Base-by-base conservation (phyloP, 2,329 filamentous ascomycete species). In the Botryosphaeria agaves region DNA sequence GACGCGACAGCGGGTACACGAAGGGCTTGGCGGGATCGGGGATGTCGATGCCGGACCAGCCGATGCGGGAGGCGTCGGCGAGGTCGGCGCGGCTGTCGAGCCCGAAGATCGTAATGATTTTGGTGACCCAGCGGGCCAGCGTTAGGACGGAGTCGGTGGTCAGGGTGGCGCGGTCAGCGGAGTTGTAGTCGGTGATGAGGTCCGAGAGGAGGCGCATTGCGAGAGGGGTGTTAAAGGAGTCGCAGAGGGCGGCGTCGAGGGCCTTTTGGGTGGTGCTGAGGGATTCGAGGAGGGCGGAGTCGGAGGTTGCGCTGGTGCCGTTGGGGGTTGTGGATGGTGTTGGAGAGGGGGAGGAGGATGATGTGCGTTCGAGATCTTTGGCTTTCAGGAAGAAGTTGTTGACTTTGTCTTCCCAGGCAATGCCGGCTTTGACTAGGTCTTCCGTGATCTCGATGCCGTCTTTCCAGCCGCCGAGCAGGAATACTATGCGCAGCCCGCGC, bases 401-500 rank as follows among this genome's bases (percentile, higher is more conserved):
- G 18, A 92, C 59, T 12, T 76, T 76, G 29, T 73, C 72, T 48
- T 94, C 85, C 79, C 83, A 93, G 26, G 66, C 70, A 34, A 73
- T 69, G 5, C 78, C 78, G 42, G 75, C 70, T 26, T 72, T 72
- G 34, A 81, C 66, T 56, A 93, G 73, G 32, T 85, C 82, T 2
- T 78, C 73, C 0, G 83, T 87, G 37, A 94, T 89, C 47, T 94
- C 87, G 18, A 94, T 76, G 2, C 83, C 81, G 29, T 93, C 81
- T 41, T 82, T 81, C 85, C 87, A 95, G 29, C 72, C 72, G 26
- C 85, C 83, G 42, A 92, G 69, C 27, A 95, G 55, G 55, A 94
- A 93, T 11, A 89, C 77, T 31, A 91, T 78, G 27, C 87, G 71
- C 57, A 94, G 66, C 32, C 73, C 74, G 35, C 87, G 66, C 1